phyloP scores from a whole-genome alignment of 164 flowering plant genomes.

The Litsea cubeba region DNA sequence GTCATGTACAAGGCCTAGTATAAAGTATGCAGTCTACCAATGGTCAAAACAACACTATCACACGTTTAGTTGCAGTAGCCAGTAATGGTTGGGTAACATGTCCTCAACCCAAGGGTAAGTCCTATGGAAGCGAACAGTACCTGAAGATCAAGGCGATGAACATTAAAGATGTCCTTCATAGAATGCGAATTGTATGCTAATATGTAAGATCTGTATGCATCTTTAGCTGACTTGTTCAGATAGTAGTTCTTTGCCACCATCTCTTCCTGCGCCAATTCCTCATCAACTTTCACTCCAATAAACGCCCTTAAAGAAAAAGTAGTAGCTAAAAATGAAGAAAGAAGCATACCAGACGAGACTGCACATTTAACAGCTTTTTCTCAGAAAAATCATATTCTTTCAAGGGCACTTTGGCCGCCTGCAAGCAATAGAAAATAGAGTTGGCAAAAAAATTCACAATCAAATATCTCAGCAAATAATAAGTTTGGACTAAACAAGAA shows the following conservation, averaged over 20 bases:
- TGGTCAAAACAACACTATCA: too few relatives aligned
- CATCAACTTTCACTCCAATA: background rate
- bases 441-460: background rate
- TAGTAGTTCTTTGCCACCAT: conserved; percentile 62
- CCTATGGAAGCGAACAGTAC: conserved; percentile 21
- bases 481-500: background rate
- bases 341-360: conserved; percentile 65
- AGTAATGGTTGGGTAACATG: too few relatives aligned
- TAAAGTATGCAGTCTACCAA: too few relatives aligned
- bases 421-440: conserved; percentile 11
- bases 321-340: background rate
- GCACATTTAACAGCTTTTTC: conserved; percentile 75
- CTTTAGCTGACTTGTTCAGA: conserved; percentile 82
- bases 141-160: conserved; percentile 84
- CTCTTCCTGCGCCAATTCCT: conserved; percentile 53
- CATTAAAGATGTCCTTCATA: conserved; percentile 85
- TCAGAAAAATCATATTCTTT: conserved; percentile 69
- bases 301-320: background rate
- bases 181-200: conserved; percentile 89
- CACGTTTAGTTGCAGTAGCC: too few relatives aligned
- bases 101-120: too few relatives aligned
- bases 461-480: background rate
- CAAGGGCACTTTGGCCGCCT: conserved; percentile 86
- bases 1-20: too few relatives aligned
- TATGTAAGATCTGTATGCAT: conserved; percentile 83